Evolutionary conservation across 2,329 filamentous ascomycete genomes (phyloP).

Genomic region (Pezizomycotina sp.): DNA sequence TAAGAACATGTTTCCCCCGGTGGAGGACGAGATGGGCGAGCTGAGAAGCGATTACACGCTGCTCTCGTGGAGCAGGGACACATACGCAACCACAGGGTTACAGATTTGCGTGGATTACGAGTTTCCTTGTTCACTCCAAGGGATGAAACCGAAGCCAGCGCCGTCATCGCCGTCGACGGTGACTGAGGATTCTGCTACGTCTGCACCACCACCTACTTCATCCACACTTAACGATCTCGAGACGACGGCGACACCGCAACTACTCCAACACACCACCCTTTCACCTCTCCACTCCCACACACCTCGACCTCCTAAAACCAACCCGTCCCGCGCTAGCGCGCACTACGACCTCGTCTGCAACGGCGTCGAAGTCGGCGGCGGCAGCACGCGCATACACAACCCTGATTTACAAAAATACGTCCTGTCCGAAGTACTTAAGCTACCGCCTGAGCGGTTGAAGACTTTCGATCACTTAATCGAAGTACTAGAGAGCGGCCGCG

Average conservation of each 20-base stretch:
- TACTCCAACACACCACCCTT: constrained; percentile 82
- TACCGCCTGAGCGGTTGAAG: constrained; percentile 45
- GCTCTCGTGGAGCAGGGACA: too few species aligned
- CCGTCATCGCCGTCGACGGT: constrained; percentile 63
- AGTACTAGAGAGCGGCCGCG: constrained; percentile 68
- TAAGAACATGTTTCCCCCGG: too few species aligned
- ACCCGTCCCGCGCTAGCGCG: constrained; percentile 57
- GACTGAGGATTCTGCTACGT: too few species aligned
- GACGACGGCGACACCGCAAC: too few species aligned
- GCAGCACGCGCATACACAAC: constrained; percentile 79
- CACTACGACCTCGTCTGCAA: constrained; percentile 96
- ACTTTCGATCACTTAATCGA: constrained; percentile 76
- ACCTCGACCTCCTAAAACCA: constrained; percentile 57
- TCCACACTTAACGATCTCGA: too few species aligned
- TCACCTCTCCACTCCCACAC: constrained; percentile 67
- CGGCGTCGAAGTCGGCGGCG: constrained; percentile 83
- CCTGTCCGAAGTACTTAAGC: constrained; percentile 61
- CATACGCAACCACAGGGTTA: constrained; percentile 5
- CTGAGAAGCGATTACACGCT: too few species aligned
- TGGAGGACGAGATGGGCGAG: too few species aligned
- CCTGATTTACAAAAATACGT: constrained; percentile 69
- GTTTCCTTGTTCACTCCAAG: constrained; percentile 82
- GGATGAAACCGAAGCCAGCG: constrained; percentile 45
- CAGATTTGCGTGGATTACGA: constrained; percentile 66
- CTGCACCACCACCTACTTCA: too few species aligned